Evolutionary conservation across 768 basidiomycete species (phyloP).

Genomic region (Lactifluus piperatus): DNA sequence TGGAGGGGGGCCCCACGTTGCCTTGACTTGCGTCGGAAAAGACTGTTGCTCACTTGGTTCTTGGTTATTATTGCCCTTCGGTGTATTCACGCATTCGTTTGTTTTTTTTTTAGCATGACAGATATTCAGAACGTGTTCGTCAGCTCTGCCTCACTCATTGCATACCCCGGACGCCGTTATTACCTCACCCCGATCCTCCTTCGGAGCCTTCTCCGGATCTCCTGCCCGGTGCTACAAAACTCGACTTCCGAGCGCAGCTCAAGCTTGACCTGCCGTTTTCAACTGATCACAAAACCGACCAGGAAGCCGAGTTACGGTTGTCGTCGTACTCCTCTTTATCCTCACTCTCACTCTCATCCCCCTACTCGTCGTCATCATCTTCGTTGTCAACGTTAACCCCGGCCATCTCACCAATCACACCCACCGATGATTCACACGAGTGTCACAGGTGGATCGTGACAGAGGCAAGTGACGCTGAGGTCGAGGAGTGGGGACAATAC

Average conservation of each 20-base stretch:
- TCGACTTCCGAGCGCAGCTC: neutral
- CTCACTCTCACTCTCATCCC: neutral
- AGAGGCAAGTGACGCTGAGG: slow-evolving; percentile 4
- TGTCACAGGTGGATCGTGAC: neutral
- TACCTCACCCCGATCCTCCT: neutral
- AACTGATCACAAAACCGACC: neutral
- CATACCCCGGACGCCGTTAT: neutral
- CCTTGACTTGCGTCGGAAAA: too few relatives aligned
- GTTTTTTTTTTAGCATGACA: neutral
- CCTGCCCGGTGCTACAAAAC: neutral
- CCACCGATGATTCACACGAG: neutral
- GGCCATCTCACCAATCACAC: neutral
- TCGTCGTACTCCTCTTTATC: neutral
- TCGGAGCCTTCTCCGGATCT: neutral
- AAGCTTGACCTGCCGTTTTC: neutral
- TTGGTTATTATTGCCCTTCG: neutral
- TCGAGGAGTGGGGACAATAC: slow-evolving; percentile 9
- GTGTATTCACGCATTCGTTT: neutral
- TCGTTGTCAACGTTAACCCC: neutral
- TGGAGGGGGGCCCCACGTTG: too few relatives aligned
- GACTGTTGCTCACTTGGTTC: neutral
- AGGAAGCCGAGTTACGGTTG: neutral
- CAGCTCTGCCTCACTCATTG: neutral
- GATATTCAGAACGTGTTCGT: slow-evolving; percentile 5
- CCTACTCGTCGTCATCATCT: neutral